Evolutionary conservation across 2,329 filamentous ascomycete species (phyloP).

Genomic region (Dothidotthia symphoricarpi): DNA sequence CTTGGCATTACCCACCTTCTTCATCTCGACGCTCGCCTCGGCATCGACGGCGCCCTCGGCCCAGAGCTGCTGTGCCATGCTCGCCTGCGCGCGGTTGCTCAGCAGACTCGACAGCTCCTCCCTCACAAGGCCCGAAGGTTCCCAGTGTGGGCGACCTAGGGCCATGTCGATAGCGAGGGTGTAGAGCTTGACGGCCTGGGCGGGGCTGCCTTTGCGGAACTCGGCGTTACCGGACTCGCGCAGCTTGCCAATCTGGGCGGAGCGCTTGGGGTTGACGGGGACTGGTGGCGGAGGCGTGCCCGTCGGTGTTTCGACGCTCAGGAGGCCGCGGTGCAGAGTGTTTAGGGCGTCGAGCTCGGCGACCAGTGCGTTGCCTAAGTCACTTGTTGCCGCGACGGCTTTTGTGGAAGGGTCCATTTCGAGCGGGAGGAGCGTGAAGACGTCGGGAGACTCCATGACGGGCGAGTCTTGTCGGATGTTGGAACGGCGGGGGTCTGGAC

Average conservation of each 20-base stretch:
- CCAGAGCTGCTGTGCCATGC: constrained; percentile 82
- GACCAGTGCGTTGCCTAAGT: constrained; percentile 39
- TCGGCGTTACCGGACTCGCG: constrained; percentile 81
- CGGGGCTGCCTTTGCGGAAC: constrained; percentile 73
- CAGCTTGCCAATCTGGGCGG: constrained; percentile 82
- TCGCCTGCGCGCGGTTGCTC: constrained; percentile 84
- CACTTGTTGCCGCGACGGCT: constrained; percentile 56
- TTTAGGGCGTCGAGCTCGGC: constrained; percentile 69
- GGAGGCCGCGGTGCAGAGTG: constrained; percentile 70
- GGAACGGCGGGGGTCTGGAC: background rate
- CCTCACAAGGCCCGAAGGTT: constrained; percentile 75
- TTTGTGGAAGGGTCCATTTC: constrained; percentile 80
- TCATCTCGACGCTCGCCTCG: constrained; percentile 82
- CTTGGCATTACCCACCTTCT: constrained; percentile 84
- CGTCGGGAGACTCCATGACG: constrained; percentile 50
- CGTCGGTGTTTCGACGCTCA: constrained; percentile 62
- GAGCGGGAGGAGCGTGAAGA: constrained; percentile 80
- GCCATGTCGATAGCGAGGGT: constrained; percentile 89
- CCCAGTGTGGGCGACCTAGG: constrained; percentile 76
- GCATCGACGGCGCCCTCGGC: constrained; percentile 84
- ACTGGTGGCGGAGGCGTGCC: constrained; percentile 78
- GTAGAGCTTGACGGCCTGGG: constrained; percentile 78
- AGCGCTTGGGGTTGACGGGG: constrained; percentile 89
- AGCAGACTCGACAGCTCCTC: constrained; percentile 81
- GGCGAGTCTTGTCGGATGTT: background rate